Base-by-base conservation (phyloP, 805 yeast species). In the Metschnikowia lunata region DNA sequence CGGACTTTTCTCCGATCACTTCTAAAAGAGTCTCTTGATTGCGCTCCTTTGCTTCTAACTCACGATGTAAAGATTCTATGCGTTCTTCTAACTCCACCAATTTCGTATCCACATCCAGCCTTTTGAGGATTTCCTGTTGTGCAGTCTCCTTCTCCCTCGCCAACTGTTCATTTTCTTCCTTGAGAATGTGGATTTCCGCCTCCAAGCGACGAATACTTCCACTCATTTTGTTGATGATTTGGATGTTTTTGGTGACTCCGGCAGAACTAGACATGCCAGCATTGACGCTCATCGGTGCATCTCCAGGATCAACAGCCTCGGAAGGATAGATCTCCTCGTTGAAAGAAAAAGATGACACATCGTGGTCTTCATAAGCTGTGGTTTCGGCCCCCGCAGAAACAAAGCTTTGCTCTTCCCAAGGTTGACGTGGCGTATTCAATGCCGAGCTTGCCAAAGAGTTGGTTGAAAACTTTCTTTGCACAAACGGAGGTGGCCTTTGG, bases 1-100 rank as follows among this genome's bases (percentile, higher is more conserved):
- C 99, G 6, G 88, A 75, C 60, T 89, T 89, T 59, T 90, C 97
- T 6, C 96, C 96, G 12, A 91, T 71, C 45, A 86, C 59, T 53
- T 81, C 85, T 37, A 89, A 64, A 39, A 86, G 76, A 6, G 83
- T 78, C 43, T 75, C 72, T 48, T 79, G 79, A 6, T 77, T 50
- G 44, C 51, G 32, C 7, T 62, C 56, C 42, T 66, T 64, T 15
- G 61, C 56, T 13, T 69, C 72, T 36, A 80, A 47, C 23, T 64
- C 70, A 0, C 32, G 11, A 23, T 49, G 48, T 18, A 69, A 49
- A 6, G 43, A 45, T 2, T 58, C 60, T 0, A 78, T 58, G 30
- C 55, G 47, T 27, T 57, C 52, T 14, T 61, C 55, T 26, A 76
- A 57, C 6, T 55, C 55, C 1, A 53, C 60, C 34, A 67, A 56